Base-by-base conservation (phyloP, 352 stramenopile genomes). In the Phytophthora rubi region DNA sequence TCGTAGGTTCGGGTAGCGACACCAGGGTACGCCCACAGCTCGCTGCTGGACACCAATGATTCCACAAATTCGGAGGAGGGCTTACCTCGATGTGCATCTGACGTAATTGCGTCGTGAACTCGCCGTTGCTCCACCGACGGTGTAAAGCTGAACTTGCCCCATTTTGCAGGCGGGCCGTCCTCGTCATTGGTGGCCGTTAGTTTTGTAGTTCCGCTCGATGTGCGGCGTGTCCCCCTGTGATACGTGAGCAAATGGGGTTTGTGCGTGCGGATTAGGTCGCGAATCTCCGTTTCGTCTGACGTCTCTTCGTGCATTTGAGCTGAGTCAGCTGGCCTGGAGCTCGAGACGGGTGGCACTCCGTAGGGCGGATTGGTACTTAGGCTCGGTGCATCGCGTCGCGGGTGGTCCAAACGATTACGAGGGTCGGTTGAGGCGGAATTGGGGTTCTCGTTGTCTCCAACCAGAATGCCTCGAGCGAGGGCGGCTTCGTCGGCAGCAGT, bases 11-110 rank as follows among this genome's bases (percentile, higher is more conserved):
- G 12, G 39, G 39, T 48, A 6, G 18, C 13, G 6, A 57, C 47
- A 45, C 56, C 45, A 37, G 58, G 45, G 18, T 64, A 56, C 7
- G 58, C 44, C 58, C 44, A 56, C 13, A 57, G 15, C 45, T 63
- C 23, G 26, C 26, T 35, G 28, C 26, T 35, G 16, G 45, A 64
- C 47, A 64, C 58, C 58, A 64, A 10, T 33, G 16, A 48, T 37
- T 53, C 13, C 12, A 56, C 47, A 56, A 51, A 64, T 49, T 15
- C 45, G 5, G 10, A 48, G 18, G 39, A 32, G 28, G 58, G 49
- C 58, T 56, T 64, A 64, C 30, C 58, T 57, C 28, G 16, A 1
- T 37, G n/a, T 18, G 16, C 10, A 3, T 55, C 45, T 5, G 58
- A n/a, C 13, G 45, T 56, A 3, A 49, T 33, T 15, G 15, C n/a